Evolutionary conservation across 2,329 filamentous ascomycete genomes (phyloP), one percentile per base, ranked within the genome.

Genomic region (Plenodomus biglobosus): DNA sequence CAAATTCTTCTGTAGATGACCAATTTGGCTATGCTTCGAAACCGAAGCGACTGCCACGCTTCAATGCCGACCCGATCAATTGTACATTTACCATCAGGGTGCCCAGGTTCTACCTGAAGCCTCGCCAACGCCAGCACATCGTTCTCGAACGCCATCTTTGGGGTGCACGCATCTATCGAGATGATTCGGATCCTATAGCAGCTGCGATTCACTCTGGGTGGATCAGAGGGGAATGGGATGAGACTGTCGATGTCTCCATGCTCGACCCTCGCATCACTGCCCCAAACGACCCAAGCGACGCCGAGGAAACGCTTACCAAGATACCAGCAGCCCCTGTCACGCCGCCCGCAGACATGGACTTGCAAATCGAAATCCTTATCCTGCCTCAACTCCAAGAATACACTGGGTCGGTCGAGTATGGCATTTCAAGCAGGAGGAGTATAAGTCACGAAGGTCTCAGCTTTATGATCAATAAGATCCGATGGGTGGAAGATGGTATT

Each of bases 111-210:
- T 90, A 94, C 62, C 77, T 99, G 7, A 83, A 82, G 8, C 72
- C 83, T 0, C 74, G 79, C 7, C 83, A 88, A 19, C 82, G 92
- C 22, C 88, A 94, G 66, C 89, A 95, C 58, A 92, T 97, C 42
- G 95, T 91, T 10, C 76, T 84, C 7, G 83, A 90, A 27, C 82
- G 87, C 17, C 88, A 89, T 7, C 71, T 99, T 0, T 99, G 92
- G 92, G 94, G 94, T 1, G 94, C 90, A 0, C 92, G 95, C 32
- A 82, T 99, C 6, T 97, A 97, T 68, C 95, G 91, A 0, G 94
- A 99, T 61, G 94, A 99, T 71, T 96, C 91, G 0, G 94, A 99
- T 66, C 85, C 94, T 0, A 81, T 99, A 19, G 92, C 91, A 0
- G 92, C 92, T 2, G 92, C 92, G 50, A 92, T 99, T 38, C 94